Conservation (phyloP, 1,284 basidiomycete genomes). For the Cutaneotrichosporon sp. region DNA sequence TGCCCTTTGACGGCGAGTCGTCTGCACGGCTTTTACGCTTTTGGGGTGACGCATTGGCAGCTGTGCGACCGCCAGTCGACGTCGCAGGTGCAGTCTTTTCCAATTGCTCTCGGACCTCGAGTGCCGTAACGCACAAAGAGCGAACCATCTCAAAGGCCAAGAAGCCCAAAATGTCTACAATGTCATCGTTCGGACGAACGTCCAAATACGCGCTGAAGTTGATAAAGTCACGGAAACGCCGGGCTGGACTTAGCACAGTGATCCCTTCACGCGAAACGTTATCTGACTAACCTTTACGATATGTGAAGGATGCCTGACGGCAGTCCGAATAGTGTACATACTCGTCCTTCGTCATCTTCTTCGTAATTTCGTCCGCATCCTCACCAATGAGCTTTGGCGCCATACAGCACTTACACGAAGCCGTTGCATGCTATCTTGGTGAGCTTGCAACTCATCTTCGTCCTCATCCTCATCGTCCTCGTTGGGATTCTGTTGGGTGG, state of each 20-base stretch:
- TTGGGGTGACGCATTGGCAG: slow-evolving; percentile 12
- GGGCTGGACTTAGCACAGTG: slow-evolving; percentile 59
- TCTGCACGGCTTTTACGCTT: slow-evolving; percentile 40
- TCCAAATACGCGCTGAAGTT: slow-evolving; percentile 85
- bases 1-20: slow-evolving; percentile 43
- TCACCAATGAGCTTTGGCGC: slow-evolving; percentile 33
- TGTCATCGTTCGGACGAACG: slow-evolving; percentile 88
- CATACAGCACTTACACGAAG: slow-evolving; percentile 56
- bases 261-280: no score
- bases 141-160: slow-evolving; percentile 96
- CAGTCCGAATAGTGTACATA: slow-evolving; percentile 98
- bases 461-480: slow-evolving; percentile 85
- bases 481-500: slow-evolving; percentile 42
- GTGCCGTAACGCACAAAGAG: slow-evolving; percentile 77
- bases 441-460: slow-evolving; percentile 92
- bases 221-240: slow-evolving; percentile 92
- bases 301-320: slow-evolving; percentile 93
- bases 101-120: slow-evolving; percentile 56
- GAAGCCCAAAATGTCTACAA: slow-evolving; percentile 93
- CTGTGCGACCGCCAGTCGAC: not conserved
- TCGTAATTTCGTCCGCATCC: slow-evolving; percentile 92
- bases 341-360: slow-evolving; percentile 93
- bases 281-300: slow-evolving; percentile 82
- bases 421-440: slow-evolving; percentile 84
- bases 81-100: slow-evolving; percentile 21